These are phyloP conservation scores for Pyracantha coccinea DNA, from an alignment of 331 rosid genomes.

Conservation along the genomic window DNA sequence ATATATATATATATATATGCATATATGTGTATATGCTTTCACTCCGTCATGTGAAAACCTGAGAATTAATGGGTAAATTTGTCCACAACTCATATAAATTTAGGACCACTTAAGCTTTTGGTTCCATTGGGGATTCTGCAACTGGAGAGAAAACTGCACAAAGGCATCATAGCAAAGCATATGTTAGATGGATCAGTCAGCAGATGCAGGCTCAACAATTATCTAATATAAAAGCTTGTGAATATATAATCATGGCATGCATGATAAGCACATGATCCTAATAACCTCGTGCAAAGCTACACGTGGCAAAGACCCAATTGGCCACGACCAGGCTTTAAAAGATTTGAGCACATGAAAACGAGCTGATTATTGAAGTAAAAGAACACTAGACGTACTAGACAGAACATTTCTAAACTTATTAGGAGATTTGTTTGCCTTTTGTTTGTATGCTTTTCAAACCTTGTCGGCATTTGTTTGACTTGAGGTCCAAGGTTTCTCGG, in stretches of 20 bases:
- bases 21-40: not conserved
- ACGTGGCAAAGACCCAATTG: slow-evolving; percentile 25
- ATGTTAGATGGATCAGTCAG: slow-evolving; percentile 1
- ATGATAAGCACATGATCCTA: slow-evolving; percentile 53
- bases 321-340: slow-evolving; percentile 18
- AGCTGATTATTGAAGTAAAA: not conserved
- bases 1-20: too few species aligned
- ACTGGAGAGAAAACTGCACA: slow-evolving; percentile 7
- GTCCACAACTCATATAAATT: not conserved
- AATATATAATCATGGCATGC: slow-evolving; percentile 41
- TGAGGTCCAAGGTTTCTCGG: slow-evolving; percentile 18
- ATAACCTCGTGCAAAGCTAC: slow-evolving; percentile 35
- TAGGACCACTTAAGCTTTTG: slow-evolving; percentile 30
- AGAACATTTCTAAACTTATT: not conserved
- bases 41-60: not conserved
- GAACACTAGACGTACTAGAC: not conserved
- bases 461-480: not conserved
- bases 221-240: slow-evolving; percentile 32
- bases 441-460: not conserved
- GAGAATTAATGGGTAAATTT: not conserved
- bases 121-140: slow-evolving; percentile 9
- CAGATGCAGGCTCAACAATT: not conserved
- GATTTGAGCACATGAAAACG: slow-evolving; percentile 8
- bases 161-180: slow-evolving; percentile 22
- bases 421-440: not conserved